These are phyloP conservation scores for Candida sojae DNA, from an alignment of 1,139 yeast genomes.

Conservation along the genomic window DNA sequence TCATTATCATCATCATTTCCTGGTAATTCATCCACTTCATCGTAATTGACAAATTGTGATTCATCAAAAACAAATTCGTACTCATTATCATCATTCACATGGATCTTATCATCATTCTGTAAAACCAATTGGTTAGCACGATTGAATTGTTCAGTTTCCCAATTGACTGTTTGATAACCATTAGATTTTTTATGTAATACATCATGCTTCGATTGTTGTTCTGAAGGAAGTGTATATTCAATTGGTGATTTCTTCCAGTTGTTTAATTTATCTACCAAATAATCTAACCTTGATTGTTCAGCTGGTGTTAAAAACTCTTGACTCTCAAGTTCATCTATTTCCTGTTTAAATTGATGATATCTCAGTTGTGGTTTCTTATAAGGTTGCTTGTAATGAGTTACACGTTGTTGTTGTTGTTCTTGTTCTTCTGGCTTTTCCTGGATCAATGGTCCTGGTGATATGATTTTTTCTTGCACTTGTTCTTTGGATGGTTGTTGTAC, in stretches of 20 bases:
- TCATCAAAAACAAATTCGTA: conserved; percentile 88
- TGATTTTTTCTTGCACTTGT: background rate
- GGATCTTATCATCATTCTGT: conserved; percentile 46
- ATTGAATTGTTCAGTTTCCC: conserved; percentile 68
- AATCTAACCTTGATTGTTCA: conserved; percentile 8
- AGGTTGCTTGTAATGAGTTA: background rate
- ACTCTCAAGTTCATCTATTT: conserved; percentile 37
- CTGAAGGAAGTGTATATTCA: conserved; percentile 42
- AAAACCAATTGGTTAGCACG: conserved; percentile 41
- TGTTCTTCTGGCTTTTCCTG: no score
- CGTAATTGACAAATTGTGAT: conserved; percentile 68
- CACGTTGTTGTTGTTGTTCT: background rate
- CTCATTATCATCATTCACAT: conserved; percentile 43
- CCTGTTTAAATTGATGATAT: conserved; percentile 52
- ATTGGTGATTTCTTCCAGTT: background rate
- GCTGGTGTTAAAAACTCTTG: conserved; percentile 21
- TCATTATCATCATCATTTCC: conserved; percentile 20
- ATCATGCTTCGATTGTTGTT: conserved; percentile 49
- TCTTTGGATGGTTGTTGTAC: background rate
- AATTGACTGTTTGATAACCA: conserved; percentile 43
- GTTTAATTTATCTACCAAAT: conserved; percentile 4
- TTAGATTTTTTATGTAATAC: conserved; percentile 32
- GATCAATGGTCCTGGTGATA: background rate
- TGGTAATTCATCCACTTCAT: conserved; percentile 41
- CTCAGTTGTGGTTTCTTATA: conserved; percentile 22